Conservation (phyloP, 1,284 basidiomycete species). For the Sphaerobolus stellatus region DNA sequence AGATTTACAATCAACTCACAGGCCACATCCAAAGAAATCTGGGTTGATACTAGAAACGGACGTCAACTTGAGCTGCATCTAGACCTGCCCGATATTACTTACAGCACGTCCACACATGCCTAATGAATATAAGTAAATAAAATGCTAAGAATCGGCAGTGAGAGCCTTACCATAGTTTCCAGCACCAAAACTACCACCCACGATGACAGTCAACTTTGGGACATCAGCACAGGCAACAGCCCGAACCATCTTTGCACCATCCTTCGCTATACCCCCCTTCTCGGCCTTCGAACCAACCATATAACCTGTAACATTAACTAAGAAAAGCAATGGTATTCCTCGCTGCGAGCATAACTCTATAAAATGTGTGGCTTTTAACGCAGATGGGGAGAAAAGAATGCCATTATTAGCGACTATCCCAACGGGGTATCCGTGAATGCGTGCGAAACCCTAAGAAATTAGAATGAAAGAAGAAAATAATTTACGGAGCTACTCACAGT, state of each 20-base stretch:
- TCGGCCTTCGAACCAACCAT: constrained; percentile 96
- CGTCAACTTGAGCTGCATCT: constrained; percentile 1
- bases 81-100: constrained; percentile 30
- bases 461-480: not conserved
- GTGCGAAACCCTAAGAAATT: constrained; percentile 73
- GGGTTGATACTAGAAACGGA: constrained; percentile 70
- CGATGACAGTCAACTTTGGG: constrained; percentile 90
- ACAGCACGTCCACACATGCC: constrained; percentile 89
- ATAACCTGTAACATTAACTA: constrained; percentile 93
- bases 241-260: constrained; percentile 97
- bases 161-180: constrained; percentile 83
- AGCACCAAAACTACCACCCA: constrained; percentile 94
- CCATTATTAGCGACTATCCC: constrained; percentile 94
- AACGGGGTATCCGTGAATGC: constrained; percentile 85
- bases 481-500: constrained; percentile 54
- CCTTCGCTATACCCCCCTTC: constrained; percentile 93
- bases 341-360: constrained; percentile 93
- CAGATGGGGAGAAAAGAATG: constrained; percentile 90
- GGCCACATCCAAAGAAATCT: constrained; percentile 99
- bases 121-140: constrained; percentile 27
- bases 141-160: constrained; percentile 7
- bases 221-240: constrained; percentile 94
- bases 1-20: constrained; percentile 43
- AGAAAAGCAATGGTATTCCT: constrained; percentile 85
- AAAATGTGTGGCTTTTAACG: constrained; percentile 92